Base-by-base conservation (phyloP, 495 filamentous ascomycete genomes). In the Trichoderma erinaceum region DNA sequence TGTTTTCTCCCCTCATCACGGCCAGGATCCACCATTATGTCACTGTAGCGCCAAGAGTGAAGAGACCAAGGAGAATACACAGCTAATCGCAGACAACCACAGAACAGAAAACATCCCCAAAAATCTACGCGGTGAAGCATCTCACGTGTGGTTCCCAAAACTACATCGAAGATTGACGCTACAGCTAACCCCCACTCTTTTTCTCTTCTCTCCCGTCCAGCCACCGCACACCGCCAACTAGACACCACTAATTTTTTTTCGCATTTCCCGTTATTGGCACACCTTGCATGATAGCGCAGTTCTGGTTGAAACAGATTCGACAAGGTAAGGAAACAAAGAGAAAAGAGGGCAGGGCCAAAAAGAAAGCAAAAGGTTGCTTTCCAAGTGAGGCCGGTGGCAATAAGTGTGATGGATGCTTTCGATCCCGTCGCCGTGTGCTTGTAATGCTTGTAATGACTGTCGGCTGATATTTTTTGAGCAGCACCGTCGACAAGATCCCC, bases 221-320 rank as follows among this genome's bases (percentile, higher is more conserved):
- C 56, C 56, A 61, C 25, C 56, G 29, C 56, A 61, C 56, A 61
- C 56, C 56, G 56, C 56, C 56, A 21, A 61, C 56, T 61, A 32
- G 25, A 32, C 12, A 32, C 11, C 56, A 61, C 56, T 61, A 61
- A 61, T 23, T 48, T 48, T 52, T 38, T 25, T 61, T 61, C 52
- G n/a, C 56, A 61, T 61, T 61, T 56, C 5, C 56, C 56, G 56
- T 61, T 32, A 27, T 61, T 61, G 29, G 56, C 56, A 61, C 56
- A 2, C 56, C 56, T 61, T 61, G 56, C 56, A 61, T 61, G 25
- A 61, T 61, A 61, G 56, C 25, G 56, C 56, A 13, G 16, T 32
- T 61, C 12, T 61, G 56, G 12, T 32, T 32, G 56, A 61, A 13
- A 61, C 56, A 52, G 8, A 38, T 7, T 10, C n/a, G 48, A 7